phyloP scores from a whole-genome alignment of 345 rosid genomes.

The Reutealis trisperma region DNA sequence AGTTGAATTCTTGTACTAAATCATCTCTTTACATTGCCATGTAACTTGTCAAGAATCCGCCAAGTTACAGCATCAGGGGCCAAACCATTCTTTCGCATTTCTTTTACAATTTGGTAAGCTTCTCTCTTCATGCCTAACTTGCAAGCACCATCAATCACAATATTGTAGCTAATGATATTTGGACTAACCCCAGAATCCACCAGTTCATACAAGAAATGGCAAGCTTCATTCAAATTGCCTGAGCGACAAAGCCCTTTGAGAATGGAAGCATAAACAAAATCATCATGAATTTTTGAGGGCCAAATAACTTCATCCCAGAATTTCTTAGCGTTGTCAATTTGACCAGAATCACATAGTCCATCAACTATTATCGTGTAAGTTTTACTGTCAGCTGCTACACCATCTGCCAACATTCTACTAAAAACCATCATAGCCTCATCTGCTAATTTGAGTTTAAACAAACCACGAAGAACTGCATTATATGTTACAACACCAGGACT shows the following conservation, averaged over 20 bases:
- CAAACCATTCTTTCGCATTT: conserved; percentile 70
- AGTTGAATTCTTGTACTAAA: conserved; percentile 10
- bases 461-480: conserved; percentile 66
- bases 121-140: conserved; percentile 68
- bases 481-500: conserved; percentile 66
- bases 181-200: conserved; percentile 71
- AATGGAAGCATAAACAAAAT: conserved; percentile 71
- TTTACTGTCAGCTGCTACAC: conserved; percentile 47
- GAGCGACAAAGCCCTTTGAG: conserved; percentile 69
- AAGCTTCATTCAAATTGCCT: conserved; percentile 58
- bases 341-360: conserved; percentile 52
- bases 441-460: conserved; percentile 49
- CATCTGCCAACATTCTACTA: conserved; percentile 47
- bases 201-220: conserved; percentile 75
- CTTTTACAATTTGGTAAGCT: conserved; percentile 72
- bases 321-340: conserved; percentile 60
- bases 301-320: conserved; percentile 81
- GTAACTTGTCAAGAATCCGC: conserved; percentile 78
- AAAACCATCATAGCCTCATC: conserved; percentile 57
- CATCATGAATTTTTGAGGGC: conserved; percentile 76
- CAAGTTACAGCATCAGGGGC: conserved; percentile 85
- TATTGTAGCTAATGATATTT: conserved; percentile 65
- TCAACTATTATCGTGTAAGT: conserved; percentile 60
- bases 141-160: conserved; percentile 71
- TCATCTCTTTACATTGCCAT: conserved; percentile 26